Evolutionary conservation across 1,284 basidiomycete species (phyloP).

Genomic region (Inonotus obliquus): DNA sequence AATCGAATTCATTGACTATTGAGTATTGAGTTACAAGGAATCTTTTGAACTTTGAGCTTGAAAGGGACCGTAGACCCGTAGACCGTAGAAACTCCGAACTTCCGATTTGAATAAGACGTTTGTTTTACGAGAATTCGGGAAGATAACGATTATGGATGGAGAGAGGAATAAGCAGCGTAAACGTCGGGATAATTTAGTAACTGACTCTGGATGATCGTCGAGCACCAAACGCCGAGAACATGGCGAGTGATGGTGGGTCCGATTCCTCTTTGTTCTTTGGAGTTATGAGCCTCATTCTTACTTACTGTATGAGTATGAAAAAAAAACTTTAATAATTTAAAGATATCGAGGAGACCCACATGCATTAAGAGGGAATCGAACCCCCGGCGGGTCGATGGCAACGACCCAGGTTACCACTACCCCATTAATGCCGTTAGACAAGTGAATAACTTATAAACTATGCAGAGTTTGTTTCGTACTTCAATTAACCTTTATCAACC

Average conservation of each 20-base stretch:
- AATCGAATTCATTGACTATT: not conserved
- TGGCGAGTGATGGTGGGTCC: not conserved
- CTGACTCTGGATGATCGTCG: not conserved
- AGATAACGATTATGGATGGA: no score
- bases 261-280: no score
- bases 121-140: not conserved
- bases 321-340: not conserved
- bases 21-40: not conserved
- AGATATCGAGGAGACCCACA: no score
- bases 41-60: no score
- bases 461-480: no score
- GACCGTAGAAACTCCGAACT: not conserved
- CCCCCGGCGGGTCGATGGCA: conserved; percentile 34
- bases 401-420: conserved; percentile 50
- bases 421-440: conserved; percentile 37
- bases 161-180: no score
- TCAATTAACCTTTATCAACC: no score
- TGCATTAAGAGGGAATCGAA: conserved; percentile 22
- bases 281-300: no score
- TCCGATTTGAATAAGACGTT: not conserved
- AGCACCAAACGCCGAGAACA: not conserved
- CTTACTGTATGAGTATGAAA: no score
- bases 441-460: no score
- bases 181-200: no score
- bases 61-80: not conserved